Evolutionary conservation across 78 protist species (phyloP), one percentile per base, ranked within the genome.

Genomic region (Mantamonas sphyraenae): DNA sequence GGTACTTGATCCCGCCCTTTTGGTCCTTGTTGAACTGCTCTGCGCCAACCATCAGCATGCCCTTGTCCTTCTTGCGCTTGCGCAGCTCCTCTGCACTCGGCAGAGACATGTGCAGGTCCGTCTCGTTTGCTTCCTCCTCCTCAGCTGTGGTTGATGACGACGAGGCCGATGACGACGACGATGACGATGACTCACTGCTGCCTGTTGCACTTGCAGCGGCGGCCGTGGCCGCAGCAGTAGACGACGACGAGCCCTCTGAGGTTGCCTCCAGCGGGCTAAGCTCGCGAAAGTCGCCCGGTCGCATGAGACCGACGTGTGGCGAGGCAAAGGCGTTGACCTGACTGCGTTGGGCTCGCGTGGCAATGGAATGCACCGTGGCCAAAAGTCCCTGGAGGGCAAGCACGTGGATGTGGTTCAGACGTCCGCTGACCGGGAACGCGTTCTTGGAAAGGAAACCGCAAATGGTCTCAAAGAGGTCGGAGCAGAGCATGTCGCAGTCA

Each of bases 401-500:
- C 58, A 78, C 60, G 39, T 83, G 82, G n/a, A 76, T 35, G 19
- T 74, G 45, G 60, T 70, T 74, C 28, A 85, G 68, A 17, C 60
- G 57, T 2, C 78, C 77, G 1, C 78, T 50, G 20, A 72, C 31
- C 24, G 90, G 92, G 59, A 78, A 77, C 16, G 80, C 67, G 38
- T 75, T 58, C 65, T 81, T 83, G 73, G 78, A 58, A 33, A 88
- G 77, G 31, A 57, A 75, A 55, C 81, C 73, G 59, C 83, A 69
- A 12, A 84, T 53, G 30, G 42, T 58, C 40, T 87, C 87, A 64
- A 87, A 82, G 2, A 82, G 69, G 69, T 87, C 83, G 61, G 81
- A 50, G 53, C 81, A 71, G 57, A 79, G 68, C 24, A 77, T 26
- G 60, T 83, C 87, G 51, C 93, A 87, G 55, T 87, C 93, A 64